Evolutionary conservation across 148 eudicot species (phyloP).

Genomic region (Vaccinium vitisidaea): DNA sequence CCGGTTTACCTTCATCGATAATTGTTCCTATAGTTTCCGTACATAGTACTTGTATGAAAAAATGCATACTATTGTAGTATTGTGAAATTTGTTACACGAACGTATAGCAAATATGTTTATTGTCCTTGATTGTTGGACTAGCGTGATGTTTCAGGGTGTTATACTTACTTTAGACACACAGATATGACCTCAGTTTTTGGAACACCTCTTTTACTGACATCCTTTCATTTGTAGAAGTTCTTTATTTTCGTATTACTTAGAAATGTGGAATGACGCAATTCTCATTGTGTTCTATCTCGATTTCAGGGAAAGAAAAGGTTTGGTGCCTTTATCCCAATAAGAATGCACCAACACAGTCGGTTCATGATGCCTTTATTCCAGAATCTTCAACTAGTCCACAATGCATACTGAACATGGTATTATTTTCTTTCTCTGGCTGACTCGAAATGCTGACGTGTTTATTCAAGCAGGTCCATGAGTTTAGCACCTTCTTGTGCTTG

Average conservation of each 20-base stretch:
- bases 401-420: slow-evolving; percentile 18
- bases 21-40: neutral
- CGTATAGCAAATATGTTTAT: neutral
- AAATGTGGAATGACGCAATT: neutral
- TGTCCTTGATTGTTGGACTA: neutral
- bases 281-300: neutral
- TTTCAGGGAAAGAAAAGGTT: slow-evolving; percentile 72
- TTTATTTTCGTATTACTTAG: neutral
- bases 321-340: slow-evolving; percentile 91
- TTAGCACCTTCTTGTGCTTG: neutral
- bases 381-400: slow-evolving; percentile 28
- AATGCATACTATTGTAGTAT: neutral
- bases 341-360: slow-evolving; percentile 60
- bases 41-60: neutral
- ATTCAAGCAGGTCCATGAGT: neutral
- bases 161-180: neutral
- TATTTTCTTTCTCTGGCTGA: neutral
- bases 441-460: neutral
- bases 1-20: neutral
- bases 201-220: neutral
- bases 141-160: slow-evolving; percentile 5
- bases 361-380: slow-evolving; percentile 48
- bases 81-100: neutral
- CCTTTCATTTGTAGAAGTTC: neutral
- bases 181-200: neutral